A percentile compares a stretch with the other conserved stretches of the same genome.
Conservation (phyloP, 2,329 filamentous ascomycete species). For the Gnomoniopsis smithogilvyi region DNA sequence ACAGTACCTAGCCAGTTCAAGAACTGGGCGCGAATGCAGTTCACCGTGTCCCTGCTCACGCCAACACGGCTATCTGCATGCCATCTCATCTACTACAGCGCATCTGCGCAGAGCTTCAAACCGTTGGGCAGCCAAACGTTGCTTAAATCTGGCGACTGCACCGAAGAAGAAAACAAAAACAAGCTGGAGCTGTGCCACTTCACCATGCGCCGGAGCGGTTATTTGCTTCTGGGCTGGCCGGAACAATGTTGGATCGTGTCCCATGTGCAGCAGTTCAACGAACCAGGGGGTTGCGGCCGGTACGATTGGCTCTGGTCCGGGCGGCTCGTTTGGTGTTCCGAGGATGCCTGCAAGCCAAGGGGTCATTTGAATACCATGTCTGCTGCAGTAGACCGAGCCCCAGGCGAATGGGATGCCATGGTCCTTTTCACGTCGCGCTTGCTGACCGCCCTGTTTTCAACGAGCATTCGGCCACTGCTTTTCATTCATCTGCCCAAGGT, state of each 20-base stretch:
- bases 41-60: not conserved
- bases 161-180: slow-evolving; percentile 7
- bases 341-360: not conserved
- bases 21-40: not conserved
- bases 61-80: slow-evolving; percentile 3
- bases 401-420: not conserved
- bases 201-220: not conserved
- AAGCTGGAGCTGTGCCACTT: slow-evolving; percentile 12
- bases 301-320: slow-evolving; percentile 2
- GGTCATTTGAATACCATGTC: not conserved
- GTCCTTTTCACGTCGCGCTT: not conserved
- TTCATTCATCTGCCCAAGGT: too few relatives aligned
- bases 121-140: not conserved
- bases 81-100: not conserved
- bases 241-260: not conserved
- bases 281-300: not conserved
- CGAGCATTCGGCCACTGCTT: not conserved
- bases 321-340: not conserved
- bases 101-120: not conserved
- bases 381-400: not conserved
- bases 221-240: slow-evolving; percentile 2
- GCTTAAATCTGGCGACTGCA: not conserved
- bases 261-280: not conserved
- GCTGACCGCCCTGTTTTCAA: not conserved
- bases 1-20: too few relatives aligned